phyloP scores from a whole-genome alignment of 192 early-diverging fungal genomes.

The Backusella australiensis region DNA sequence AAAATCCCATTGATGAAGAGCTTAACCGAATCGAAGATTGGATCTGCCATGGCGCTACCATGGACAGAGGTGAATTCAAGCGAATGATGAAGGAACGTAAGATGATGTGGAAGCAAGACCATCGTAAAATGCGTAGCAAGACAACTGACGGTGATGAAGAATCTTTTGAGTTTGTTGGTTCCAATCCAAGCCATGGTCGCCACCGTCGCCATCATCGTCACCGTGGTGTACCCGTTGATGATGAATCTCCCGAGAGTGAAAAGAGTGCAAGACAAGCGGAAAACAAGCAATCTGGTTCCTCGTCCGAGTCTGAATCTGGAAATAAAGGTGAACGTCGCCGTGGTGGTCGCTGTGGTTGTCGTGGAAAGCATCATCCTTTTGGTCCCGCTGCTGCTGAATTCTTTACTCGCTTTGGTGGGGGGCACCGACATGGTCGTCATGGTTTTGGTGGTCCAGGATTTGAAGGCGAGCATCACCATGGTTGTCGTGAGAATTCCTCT shows the following conservation, averaged over 20 bases:
- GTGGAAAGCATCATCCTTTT: background rate
- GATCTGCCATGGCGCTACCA: background rate
- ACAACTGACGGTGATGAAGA: background rate
- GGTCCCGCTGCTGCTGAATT: background rate
- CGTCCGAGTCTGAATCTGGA: background rate
- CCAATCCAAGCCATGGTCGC: background rate
- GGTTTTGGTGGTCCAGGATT: background rate
- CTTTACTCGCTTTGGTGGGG: background rate
- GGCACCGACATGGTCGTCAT: background rate
- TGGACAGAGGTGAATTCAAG: background rate
- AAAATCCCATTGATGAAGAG: background rate
- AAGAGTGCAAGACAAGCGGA: background rate
- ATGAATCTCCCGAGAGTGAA: background rate
- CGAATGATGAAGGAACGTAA: background rate
- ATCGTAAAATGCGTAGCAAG: background rate
- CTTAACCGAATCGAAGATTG: background rate
- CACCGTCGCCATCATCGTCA: background rate
- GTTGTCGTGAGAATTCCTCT: background rate
- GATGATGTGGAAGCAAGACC: background rate
- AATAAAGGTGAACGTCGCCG: background rate
- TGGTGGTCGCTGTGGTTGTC: background rate
- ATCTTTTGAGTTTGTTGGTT: background rate
- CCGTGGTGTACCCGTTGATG: background rate
- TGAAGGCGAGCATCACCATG: background rate
- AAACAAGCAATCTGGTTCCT: background rate